Evolutionary conservation across 768 basidiomycete genomes (phyloP).

Genomic region (Lactarius quietus): DNA sequence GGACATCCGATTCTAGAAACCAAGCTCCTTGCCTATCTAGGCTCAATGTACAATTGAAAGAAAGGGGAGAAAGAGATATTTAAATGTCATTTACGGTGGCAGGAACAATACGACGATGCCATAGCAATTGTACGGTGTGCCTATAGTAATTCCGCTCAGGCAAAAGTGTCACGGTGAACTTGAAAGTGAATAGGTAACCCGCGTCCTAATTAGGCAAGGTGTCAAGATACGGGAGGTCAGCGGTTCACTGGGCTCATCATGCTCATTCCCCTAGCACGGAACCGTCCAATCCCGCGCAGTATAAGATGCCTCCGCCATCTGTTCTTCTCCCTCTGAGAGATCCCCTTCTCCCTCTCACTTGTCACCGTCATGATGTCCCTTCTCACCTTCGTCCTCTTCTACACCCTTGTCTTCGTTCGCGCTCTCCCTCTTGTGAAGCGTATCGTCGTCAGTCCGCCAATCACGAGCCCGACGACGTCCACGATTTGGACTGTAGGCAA

Average conservation of each 20-base stretch:
- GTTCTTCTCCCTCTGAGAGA: not conserved
- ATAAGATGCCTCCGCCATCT: slow-evolving; percentile 2
- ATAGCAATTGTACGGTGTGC: not conserved
- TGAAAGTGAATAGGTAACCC: not conserved
- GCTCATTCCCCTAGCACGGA: not conserved
- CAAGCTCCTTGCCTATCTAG: not conserved
- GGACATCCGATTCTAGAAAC: not conserved
- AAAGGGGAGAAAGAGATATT: not conserved
- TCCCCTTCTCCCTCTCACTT: not conserved
- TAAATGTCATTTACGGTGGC: not conserved
- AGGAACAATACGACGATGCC: not conserved
- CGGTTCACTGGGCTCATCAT: not conserved
- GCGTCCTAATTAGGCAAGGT: not conserved
- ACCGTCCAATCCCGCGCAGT: not conserved
- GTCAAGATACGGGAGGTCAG: not conserved
- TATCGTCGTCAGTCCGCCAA: slow-evolving; percentile 31
- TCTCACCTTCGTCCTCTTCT: slow-evolving; percentile 4
- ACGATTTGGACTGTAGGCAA: slow-evolving; percentile 38
- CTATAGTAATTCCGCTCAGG: too few relatives aligned
- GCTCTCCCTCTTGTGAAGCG: slow-evolving; percentile 10
- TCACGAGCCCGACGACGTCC: slow-evolving; percentile 37
- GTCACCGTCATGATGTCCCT: slow-evolving; percentile 11
- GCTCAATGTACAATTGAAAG: not conserved
- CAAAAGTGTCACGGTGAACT: too few relatives aligned
- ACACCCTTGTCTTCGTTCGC: not conserved